Conservation (phyloP, 257 asterid species). For the Petunia secreta region DNA sequence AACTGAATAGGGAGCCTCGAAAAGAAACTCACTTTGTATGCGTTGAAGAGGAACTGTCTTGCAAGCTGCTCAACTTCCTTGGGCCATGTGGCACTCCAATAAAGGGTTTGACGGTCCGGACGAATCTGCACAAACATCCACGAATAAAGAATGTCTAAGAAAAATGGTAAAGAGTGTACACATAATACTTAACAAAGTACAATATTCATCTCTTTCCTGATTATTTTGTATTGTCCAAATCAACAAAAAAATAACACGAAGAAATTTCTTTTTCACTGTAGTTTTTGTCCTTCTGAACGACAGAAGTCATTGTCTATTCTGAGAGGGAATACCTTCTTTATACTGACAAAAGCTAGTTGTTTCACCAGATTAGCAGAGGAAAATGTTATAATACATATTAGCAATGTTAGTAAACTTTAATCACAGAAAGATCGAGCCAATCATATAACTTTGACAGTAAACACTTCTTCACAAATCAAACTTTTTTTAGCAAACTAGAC, state of each 20-base stretch:
- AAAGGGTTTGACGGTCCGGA: conserved; percentile 96
- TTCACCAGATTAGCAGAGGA: not conserved
- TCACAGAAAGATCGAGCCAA: not conserved
- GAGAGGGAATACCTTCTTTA: not conserved
- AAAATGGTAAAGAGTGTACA: not conserved
- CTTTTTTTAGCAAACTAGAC: conserved; percentile 2
- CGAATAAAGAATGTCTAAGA: conserved; percentile 23
- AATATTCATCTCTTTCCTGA: not conserved
- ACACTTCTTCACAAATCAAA: conserved; percentile 10
- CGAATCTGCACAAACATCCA: conserved; percentile 67
- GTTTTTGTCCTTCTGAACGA: not conserved
- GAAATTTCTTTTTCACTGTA: not conserved
- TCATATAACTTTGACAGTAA: not conserved
- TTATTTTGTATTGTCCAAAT: conserved; percentile 14
- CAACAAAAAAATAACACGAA: not conserved
- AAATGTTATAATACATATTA: not conserved
- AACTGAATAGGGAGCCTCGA: conserved; percentile 18
- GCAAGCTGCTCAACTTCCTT: conserved; percentile 99
- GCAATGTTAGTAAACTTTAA: not conserved
- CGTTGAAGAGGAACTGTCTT: conserved; percentile 64
- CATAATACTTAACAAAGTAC: not conserved
- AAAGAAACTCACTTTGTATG: conserved; percentile 70
- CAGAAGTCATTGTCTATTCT: not conserved
- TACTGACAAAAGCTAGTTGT: not conserved
- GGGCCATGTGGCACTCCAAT: conserved; percentile 99